Base-by-base conservation (phyloP, 768 basidiomycete species). In the Panus rudis region DNA sequence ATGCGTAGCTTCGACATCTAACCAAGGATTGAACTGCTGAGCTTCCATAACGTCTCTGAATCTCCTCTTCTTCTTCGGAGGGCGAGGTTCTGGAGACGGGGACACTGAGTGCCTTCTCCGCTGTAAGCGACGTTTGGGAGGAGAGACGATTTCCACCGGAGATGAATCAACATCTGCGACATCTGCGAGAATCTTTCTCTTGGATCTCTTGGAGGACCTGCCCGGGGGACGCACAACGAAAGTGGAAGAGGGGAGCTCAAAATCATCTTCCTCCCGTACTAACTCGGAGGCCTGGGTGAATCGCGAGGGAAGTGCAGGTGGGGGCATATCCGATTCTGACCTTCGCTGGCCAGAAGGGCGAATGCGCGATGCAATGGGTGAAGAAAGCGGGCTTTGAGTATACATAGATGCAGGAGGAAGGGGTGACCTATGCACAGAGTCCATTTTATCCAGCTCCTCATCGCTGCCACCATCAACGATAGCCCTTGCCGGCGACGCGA, bases 1-100 rank as follows among this genome's bases (percentile, higher is more conserved):
- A 53, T 90, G 89, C 14, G 61, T 61, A 3, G 89, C 89, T 56
- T 81, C 82, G 25, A 76, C 67, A 51, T 87, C 86, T 40, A 87
- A 68, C 56, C 80, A 67, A 1, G 63, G 69, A 49, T 70, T 65
- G 37, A 59, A 42, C 34, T 58, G 61, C 53, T 58, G 73, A 59
- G 62, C 63, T 12, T 63, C 61, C 7, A 48, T 51, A 2, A 55
- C 43, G 46, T 62, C 60, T 11, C 50, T 49, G 23, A 63, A 54
- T 41, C 53, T 63, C 22, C 52, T 52, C 45, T 50, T 62, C 51
- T 54, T 58, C 42, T 51, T 60, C 31, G 49, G 39, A 55, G 37
- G 38, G 52, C 51, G 27, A 46, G 56, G 41, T 40, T 52, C 47
- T 10, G 48, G 44, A 2, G 42, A 31, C 16, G 37, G 19, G 4